phyloP scores from a whole-genome alignment of 176 grass and related monocot genomes.

The Carex pumila region DNA sequence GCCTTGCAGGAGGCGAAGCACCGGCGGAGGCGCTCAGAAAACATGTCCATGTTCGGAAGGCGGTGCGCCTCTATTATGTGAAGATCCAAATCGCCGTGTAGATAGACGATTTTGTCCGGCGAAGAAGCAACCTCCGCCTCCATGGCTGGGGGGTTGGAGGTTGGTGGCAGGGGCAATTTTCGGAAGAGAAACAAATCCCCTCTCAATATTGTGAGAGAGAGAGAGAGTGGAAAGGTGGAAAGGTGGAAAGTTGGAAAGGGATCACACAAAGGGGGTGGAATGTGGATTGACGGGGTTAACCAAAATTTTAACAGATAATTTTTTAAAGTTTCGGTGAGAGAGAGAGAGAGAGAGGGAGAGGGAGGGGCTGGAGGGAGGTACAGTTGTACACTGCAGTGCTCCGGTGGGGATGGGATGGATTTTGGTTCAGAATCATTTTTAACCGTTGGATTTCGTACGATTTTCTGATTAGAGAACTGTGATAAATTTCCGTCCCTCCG shows the following conservation, averaged over 20 bases:
- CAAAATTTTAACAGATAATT: no score
- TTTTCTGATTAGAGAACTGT: background rate
- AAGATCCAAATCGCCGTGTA: conserved; percentile 86
- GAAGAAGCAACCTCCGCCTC: conserved; percentile 26
- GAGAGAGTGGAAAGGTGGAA: background rate
- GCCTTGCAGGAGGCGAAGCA: conserved; percentile 47
- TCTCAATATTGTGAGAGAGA: background rate
- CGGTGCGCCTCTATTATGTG: conserved; percentile 61
- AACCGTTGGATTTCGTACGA: background rate
- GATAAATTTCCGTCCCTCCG: background rate
- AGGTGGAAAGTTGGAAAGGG: background rate
- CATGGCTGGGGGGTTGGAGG: conserved; percentile 22
- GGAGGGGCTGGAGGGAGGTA: no score
- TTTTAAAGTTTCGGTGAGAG: no score
- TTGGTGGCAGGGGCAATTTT: background rate
- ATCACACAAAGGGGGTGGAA: background rate
- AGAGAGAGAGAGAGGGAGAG: no score
- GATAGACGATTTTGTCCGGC: conserved; percentile 37
- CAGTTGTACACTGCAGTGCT: background rate
- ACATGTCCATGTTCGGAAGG: conserved; percentile 96
- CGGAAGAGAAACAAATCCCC: background rate
- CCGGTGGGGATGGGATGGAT: background rate
- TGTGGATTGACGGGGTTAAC: background rate
- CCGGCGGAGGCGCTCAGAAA: conserved; percentile 68
- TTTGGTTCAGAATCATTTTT: background rate